These are phyloP conservation scores for Rosa lucieae DNA, from an alignment of 306 rosid species.

Conservation along the genomic window DNA sequence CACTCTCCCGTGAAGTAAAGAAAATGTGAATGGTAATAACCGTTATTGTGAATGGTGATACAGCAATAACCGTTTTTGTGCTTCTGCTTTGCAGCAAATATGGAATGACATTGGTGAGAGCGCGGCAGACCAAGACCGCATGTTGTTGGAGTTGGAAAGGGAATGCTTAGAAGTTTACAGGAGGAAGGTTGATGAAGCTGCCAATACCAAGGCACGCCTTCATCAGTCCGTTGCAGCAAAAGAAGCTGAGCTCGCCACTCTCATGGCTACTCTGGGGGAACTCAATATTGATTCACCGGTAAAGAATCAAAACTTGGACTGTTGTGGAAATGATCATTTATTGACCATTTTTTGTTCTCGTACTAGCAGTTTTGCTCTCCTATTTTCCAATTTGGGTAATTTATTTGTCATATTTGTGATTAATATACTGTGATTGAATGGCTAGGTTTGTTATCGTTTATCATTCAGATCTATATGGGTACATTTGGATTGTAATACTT, in stretches of 20 bases:
- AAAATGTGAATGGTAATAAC: not conserved
- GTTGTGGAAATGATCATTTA: not conserved
- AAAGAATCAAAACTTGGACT: constrained; percentile 14
- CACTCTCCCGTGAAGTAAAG: not conserved
- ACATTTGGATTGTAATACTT: not conserved
- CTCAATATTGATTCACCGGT: constrained; percentile 78
- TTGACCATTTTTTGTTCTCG: not conserved
- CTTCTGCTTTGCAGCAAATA: constrained; percentile 60
- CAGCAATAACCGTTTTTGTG: constrained; percentile 11
- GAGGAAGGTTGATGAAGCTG: constrained; percentile 89
- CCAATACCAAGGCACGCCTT: constrained; percentile 81
- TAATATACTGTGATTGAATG: not conserved
- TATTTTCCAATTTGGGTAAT: not conserved
- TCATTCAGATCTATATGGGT: not conserved
- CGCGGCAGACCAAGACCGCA: constrained; percentile 70
- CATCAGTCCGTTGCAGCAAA: constrained; percentile 88
- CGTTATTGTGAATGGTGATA: not conserved
- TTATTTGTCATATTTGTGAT: not conserved
- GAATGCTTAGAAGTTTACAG: constrained; percentile 93
- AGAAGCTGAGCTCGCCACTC: constrained; percentile 96
- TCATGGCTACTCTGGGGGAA: constrained; percentile 89
- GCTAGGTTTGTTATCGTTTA: not conserved
- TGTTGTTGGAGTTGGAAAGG: constrained; percentile 83
- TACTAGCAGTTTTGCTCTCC: not conserved
- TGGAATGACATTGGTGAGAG: constrained; percentile 97